phyloP scores from a whole-genome alignment of 208 protist species.

The Porcisia hertigi region DNA sequence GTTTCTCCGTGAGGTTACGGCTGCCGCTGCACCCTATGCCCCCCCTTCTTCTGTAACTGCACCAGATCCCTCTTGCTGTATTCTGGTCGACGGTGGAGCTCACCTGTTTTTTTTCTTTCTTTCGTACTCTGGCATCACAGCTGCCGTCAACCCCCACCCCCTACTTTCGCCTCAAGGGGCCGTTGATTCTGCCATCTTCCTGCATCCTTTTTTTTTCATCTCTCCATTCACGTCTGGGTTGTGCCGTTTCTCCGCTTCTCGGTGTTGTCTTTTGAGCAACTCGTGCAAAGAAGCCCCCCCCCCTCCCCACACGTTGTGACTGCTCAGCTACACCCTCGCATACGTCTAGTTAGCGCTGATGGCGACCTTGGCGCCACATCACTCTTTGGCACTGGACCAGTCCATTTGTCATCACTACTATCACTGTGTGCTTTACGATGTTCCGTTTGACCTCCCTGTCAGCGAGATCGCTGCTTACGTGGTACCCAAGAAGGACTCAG shows the following conservation, averaged over 20 bases:
- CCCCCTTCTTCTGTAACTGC: too few relatives aligned
- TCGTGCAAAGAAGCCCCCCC: not conserved
- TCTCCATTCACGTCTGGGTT: not conserved
- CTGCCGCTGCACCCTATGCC: too few relatives aligned
- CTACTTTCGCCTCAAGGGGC: too few relatives aligned
- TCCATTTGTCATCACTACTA: constrained; percentile 60
- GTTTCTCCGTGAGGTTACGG: too few relatives aligned
- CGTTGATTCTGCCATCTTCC: too few relatives aligned
- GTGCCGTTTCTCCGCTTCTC: not conserved
- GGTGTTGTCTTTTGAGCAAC: not conserved
- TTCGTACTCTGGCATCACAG: too few relatives aligned
- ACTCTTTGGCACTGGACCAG: constrained; percentile 21
- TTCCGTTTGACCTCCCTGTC: constrained; percentile 48
- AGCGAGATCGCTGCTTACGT: constrained; percentile 46
- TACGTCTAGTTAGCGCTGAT: not conserved
- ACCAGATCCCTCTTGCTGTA: too few relatives aligned
- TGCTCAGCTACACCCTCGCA: not conserved
- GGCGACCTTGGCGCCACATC: not conserved
- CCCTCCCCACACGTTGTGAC: too few relatives aligned
- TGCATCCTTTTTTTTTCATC: too few relatives aligned
- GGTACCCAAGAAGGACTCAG: constrained; percentile 36
- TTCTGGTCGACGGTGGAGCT: too few relatives aligned
- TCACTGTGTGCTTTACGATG: constrained; percentile 53
- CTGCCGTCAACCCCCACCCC: not conserved
- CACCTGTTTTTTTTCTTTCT: not conserved